Conservation (phyloP, 1,284 basidiomycete species). For the Malassezia equina region DNA sequence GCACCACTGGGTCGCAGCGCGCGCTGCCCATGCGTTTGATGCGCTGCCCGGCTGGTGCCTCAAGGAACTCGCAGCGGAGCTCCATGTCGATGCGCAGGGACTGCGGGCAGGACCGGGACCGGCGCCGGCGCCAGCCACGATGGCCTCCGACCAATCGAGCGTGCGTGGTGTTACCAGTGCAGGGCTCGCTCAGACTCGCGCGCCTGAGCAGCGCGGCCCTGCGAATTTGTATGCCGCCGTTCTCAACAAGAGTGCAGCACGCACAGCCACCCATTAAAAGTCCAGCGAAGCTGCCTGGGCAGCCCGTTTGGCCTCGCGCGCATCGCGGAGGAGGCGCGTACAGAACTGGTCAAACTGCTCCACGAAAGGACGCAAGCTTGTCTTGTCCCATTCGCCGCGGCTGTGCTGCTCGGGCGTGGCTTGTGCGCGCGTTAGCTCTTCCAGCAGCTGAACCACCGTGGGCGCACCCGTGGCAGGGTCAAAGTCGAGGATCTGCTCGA, state of each 20-base stretch:
- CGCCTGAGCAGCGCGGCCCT: conserved; percentile 8
- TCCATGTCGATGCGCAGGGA: conserved; percentile 7
- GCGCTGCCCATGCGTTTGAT: conserved; percentile 8
- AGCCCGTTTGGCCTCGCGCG: conserved; percentile 18
- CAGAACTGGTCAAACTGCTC: conserved; percentile 74
- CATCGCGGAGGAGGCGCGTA: conserved; percentile 50
- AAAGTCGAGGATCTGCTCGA: conserved; percentile 66
- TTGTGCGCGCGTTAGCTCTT: conserved; percentile 57
- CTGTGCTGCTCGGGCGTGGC: conserved; percentile 10
- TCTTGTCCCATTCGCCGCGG: conserved; percentile 53
- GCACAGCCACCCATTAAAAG: neutral
- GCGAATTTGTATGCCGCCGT: conserved; percentile 10
- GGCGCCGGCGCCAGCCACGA: neutral
- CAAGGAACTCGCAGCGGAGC: conserved; percentile 7
- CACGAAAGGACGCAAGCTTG: conserved; percentile 70
- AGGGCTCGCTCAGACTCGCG: conserved; percentile 1
- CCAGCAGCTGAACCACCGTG: conserved; percentile 69
- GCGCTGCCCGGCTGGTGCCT: conserved; percentile 9
- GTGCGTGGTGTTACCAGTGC: conserved; percentile 9
- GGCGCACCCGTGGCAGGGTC: conserved; percentile 70
- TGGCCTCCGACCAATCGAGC: neutral
- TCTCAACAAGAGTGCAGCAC: conserved; percentile 13
- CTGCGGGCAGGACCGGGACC: neutral
- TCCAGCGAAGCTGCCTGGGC: conserved; percentile 6
- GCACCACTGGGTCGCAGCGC: conserved; percentile 8